Base-by-base conservation (phyloP, 73 alveolate species). In the Paraurostyla sp. region DNA sequence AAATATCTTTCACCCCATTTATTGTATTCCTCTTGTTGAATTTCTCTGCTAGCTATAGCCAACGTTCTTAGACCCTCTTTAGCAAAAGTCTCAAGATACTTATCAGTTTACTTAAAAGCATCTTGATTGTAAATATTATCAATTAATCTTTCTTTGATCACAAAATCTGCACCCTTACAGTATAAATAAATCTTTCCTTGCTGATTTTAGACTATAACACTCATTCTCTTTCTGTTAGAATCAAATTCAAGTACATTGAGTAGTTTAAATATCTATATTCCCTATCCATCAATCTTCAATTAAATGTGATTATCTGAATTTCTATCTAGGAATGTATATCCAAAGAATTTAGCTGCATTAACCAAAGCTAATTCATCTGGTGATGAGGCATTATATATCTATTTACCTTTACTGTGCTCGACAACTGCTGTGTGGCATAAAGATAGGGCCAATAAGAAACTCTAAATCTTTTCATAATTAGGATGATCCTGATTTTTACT, bases 301-400 rank as follows among this genome's bases (percentile, higher is more conserved):
- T 83, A 87, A 38, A 94, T 87, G 36, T 91, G 78, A 65, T 85
- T 91, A 29, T 91, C 93, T 40, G 93, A 88, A 71, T 97, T 98
- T 68, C 98, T 91, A 36, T 96, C 95, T 6, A 22, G 71, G 91
- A 94, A 98, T 57, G 69, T 90, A 54, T 81, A 57, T 0, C 98
- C 98, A 45, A 94, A 92, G 71, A 75, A 62, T 56, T 93, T 78
- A 0, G 98, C 98, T 18, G 94, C 98, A 50, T 94, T 91, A 22
- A 95, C 97, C 16, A 94, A 57, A 0, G 99, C 99, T 25, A 95
- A 92, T 75, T 97, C 99, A 86, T 97, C 99, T 41, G 99, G 99
- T 0, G 99, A 96, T 20, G 98, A 85, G 18, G 98, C 94, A 15
- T 94, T 81, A 84, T 95, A 95, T 42, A 65, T 81, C 65, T 92